A percentile compares a stretch with the other conserved stretches of the same genome.
phyloP scores from a whole-genome alignment of 371 early-diverging fungal genomes.

The Scutellospora calospora region DNA sequence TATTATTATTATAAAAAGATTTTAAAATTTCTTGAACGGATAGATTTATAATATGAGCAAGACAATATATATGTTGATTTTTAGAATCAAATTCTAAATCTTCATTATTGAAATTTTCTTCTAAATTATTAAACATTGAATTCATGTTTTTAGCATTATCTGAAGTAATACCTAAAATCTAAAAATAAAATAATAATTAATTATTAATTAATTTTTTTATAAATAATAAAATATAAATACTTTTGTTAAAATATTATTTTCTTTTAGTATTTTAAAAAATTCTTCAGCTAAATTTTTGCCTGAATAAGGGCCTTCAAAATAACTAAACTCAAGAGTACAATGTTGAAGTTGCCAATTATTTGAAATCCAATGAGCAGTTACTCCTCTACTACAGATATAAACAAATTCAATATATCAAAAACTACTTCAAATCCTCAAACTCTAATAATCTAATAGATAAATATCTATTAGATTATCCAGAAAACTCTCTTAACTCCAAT shows the following conservation, averaged over 20 bases:
- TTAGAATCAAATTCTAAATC: background rate
- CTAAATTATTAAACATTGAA: background rate
- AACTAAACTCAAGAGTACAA: background rate
- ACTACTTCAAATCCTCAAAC: too few species aligned
- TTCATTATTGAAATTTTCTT: background rate
- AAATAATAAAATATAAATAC: background rate
- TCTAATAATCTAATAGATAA: too few species aligned
- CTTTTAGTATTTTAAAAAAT: background rate
- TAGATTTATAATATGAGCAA: background rate
- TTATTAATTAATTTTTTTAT: too few species aligned
- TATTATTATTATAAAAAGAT: background rate
- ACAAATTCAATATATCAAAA: too few species aligned
- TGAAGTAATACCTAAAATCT: background rate
- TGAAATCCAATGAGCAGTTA: conserved; percentile 9
- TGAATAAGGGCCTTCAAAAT: background rate
- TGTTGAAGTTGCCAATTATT: conserved; percentile 9
- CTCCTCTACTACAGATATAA: too few species aligned
- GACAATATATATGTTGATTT: background rate
- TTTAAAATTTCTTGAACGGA: background rate
- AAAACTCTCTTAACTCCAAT: too few species aligned
- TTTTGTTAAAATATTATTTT: background rate
- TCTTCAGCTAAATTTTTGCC: background rate
- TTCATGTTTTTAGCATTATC: conserved; percentile 1
- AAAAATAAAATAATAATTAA: background rate
- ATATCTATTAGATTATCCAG: too few species aligned